These are phyloP conservation scores for Amanita rubescens DNA, from an alignment of 768 basidiomycete genomes.

Conservation along the genomic window DNA sequence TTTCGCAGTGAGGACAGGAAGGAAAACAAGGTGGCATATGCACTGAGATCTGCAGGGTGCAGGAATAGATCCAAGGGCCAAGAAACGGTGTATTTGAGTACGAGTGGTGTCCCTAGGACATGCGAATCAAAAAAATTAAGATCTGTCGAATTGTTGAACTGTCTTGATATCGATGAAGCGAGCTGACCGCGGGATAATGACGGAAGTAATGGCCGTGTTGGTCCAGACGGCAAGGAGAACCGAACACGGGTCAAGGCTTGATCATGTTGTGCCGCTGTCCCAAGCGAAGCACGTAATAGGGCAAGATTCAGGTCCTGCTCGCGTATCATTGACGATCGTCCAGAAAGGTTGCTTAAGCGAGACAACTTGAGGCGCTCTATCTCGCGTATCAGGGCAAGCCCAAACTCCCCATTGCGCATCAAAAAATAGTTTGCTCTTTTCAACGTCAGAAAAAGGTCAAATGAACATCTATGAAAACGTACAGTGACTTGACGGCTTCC, in stretches of 20 bases:
- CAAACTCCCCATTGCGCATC: conserved; percentile 82
- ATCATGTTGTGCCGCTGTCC: conserved; percentile 85
- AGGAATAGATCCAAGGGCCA: conserved; percentile 93
- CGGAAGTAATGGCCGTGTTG: conserved; percentile 74
- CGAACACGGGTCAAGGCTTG: conserved; percentile 64
- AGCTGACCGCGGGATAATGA: conserved; percentile 43
- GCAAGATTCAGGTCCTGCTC: conserved; percentile 89
- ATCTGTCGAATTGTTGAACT: conserved; percentile 23
- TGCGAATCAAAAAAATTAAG: conserved; percentile 59
- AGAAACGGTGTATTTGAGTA: conserved; percentile 60
- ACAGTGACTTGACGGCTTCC: conserved; percentile 82
- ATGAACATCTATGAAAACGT: conserved; percentile 21
- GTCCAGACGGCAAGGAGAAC: conserved; percentile 75
- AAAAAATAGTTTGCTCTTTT: conserved; percentile 84
- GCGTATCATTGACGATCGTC: conserved; percentile 67
- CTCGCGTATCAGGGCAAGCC: conserved; percentile 76
- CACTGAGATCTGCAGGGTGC: conserved; percentile 61
- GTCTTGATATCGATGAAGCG: conserved; percentile 29
- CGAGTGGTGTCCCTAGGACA: conserved; percentile 72
- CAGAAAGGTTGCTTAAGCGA: conserved; percentile 61
- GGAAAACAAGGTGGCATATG: conserved; percentile 72
- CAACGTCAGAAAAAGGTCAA: conserved; percentile 11
- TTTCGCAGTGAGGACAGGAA: conserved; percentile 82
- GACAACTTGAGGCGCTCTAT: conserved; percentile 79
- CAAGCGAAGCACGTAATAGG: conserved; percentile 79